Conservation (phyloP, 768 basidiomycete species). For the Podaxis sp. region DNA sequence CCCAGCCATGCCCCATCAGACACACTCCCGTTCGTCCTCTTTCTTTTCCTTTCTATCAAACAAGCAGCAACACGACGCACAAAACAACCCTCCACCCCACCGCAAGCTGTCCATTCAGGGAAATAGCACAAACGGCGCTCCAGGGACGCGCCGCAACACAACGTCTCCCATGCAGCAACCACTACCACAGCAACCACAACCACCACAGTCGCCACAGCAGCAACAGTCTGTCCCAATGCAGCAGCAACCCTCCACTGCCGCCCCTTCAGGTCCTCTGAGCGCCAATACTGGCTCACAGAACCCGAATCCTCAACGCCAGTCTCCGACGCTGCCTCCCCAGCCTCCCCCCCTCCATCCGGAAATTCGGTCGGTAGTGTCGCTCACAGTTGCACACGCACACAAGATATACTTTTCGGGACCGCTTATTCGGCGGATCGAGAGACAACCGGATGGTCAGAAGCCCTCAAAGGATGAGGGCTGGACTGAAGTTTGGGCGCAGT, state of each 20-base stretch:
- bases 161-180: constrained; percentile 15
- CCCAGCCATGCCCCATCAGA: constrained; percentile 20
- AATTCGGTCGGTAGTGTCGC: constrained; percentile 75
- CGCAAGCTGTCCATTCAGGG: background rate
- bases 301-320: background rate
- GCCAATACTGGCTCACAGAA: constrained; percentile 10
- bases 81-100: background rate
- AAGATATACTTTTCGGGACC: constrained; percentile 89
- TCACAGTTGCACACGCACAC: constrained; percentile 75
- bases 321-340: constrained; percentile 11
- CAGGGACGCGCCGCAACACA: constrained; percentile 10
- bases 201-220: constrained; percentile 7
- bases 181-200: constrained; percentile 20
- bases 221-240: background rate
- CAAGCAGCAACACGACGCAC: constrained; percentile 25
- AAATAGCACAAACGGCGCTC: constrained; percentile 18
- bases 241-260: constrained; percentile 4
- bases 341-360: constrained; percentile 53
- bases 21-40: constrained; percentile 58
- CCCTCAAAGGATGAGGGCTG: constrained; percentile 76
- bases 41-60: constrained; percentile 60
- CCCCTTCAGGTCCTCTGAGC: constrained; percentile 14
- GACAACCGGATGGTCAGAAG: constrained; percentile 72
- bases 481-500: constrained; percentile 86
- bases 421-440: constrained; percentile 72